Conservation (phyloP, 495 filamentous ascomycete species). For the Penicillium goetzii region DNA sequence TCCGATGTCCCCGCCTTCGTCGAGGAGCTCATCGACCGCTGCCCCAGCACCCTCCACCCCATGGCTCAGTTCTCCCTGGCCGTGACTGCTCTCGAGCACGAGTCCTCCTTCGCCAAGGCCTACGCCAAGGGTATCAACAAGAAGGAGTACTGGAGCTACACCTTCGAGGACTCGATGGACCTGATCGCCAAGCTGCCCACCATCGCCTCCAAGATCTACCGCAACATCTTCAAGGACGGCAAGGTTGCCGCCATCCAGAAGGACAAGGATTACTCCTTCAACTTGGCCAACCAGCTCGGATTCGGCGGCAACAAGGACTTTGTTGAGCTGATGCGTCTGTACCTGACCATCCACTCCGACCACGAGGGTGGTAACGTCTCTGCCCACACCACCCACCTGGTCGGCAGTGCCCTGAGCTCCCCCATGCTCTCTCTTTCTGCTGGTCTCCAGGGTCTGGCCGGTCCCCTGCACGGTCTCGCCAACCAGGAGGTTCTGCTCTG, state of each 20-base stretch:
- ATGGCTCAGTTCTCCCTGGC: constrained; percentile 99
- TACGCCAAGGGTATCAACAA: constrained; percentile 99
- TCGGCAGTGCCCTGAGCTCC: constrained; percentile 95
- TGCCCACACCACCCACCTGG: constrained; percentile 97
- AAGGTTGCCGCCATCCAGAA: constrained; percentile 94
- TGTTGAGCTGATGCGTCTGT: constrained; percentile 95
- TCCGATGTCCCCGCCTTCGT: constrained; percentile 95
- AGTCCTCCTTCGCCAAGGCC: constrained; percentile 94
- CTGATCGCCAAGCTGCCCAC: constrained; percentile 99
- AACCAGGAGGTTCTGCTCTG: constrained; percentile 99
- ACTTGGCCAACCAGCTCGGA: constrained; percentile 98
- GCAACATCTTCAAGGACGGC: constrained; percentile 99
- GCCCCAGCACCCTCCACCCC: constrained; percentile 96
- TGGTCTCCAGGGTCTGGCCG: constrained; percentile 95
- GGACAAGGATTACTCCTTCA: constrained; percentile 98
- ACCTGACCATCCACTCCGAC: constrained; percentile 99
- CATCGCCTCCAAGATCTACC: constrained; percentile 97
- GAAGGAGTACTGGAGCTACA: constrained; percentile 98
- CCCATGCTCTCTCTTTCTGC: constrained; percentile 95
- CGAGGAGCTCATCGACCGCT: constrained; percentile 99
- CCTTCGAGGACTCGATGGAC: constrained; percentile 99
- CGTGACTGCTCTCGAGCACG: constrained; percentile 96
- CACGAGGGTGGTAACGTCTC: constrained; percentile 99
- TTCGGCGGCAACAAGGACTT: constrained; percentile 96
- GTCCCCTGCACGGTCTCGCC: constrained; percentile 96